These are phyloP conservation scores for Rubia peregrina DNA, from an alignment of 305 asterid genomes.

Conservation along the genomic window DNA sequence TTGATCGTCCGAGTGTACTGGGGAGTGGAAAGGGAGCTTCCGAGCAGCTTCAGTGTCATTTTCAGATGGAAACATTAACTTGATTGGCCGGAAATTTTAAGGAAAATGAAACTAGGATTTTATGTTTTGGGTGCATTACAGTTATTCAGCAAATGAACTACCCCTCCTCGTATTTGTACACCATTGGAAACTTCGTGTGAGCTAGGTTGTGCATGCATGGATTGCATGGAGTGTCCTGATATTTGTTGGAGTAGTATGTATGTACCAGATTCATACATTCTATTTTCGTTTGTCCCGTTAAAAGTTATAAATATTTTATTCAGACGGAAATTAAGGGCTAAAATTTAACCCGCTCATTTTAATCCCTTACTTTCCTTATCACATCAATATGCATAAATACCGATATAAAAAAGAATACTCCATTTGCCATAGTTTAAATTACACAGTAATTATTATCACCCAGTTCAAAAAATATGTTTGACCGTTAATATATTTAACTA, in stretches of 20 bases:
- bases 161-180: neutral
- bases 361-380: too few species aligned
- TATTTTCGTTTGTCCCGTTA: too few species aligned
- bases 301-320: too few species aligned
- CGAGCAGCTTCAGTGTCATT: constrained; percentile 8
- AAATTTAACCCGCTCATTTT: too few species aligned
- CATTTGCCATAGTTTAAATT: too few species aligned
- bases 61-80: neutral
- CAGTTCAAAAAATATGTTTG: too few species aligned
- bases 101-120: neutral
- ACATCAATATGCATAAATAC: too few species aligned
- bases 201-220: neutral
- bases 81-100: neutral
- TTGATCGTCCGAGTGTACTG: neutral
- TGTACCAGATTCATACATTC: neutral
- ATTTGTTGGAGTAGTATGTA: neutral
- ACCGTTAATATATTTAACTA: too few species aligned
- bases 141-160: constrained; percentile 2
- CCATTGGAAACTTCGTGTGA: constrained; percentile 1
- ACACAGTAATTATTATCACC: too few species aligned
- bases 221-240: neutral
- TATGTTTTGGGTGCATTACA: neutral
- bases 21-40: constrained; percentile 8
- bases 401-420: too few species aligned
- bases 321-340: too few species aligned